Evolutionary conservation across 495 filamentous ascomycete genomes (phyloP), one percentile per base, ranked within the genome.

Genomic region (Apiosordaria backusii): DNA sequence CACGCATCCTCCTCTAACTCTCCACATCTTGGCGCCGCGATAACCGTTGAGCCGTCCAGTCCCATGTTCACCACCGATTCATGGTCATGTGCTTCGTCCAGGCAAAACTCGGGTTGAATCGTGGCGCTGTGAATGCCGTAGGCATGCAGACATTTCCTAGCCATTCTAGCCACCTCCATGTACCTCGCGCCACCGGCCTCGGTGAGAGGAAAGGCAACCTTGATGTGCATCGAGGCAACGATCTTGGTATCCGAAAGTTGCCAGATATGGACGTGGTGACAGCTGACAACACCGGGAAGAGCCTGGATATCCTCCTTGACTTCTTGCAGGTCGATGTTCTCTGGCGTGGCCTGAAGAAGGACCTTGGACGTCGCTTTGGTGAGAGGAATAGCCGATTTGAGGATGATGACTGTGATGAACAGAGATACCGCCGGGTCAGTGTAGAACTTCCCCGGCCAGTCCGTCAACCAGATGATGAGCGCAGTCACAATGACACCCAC

Each of bases 61-160:
- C 70, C 71, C 65, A 75, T 70, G 54, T 68, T 78, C 53, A 73
- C 75, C 68, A 76, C 67, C 68, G 64, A 73, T 54, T 71, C 71
- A 13, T 70, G 70, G 19, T 75, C 75, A 62, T 80, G 79, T 18
- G 76, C 75, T 57, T 77, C 78, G 70, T 88, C 89, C 58, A 82
- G 80, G 68, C 89, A 90, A 75, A 95, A 99, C 74, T 99, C 95
- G 2, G 96, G 96, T 78, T 99, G 95, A 68, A 99, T 97, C 7
- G 95, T 99, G 4, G 92, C 92, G n/a, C 91, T 95, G 78, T 98
- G 95, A 67, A 99, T 97, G 16, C 95, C 95, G 70, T 96, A 96
- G 18, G 87, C 95, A 72, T 98, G 95, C 19, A 99, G 85, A 74
- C 95, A 99, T 50, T 85, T 86, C 16, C 93, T 82, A 21, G 96